Evolutionary conservation across 768 basidiomycete species (phyloP).

Genomic region (Pisolithus microcarpus): DNA sequence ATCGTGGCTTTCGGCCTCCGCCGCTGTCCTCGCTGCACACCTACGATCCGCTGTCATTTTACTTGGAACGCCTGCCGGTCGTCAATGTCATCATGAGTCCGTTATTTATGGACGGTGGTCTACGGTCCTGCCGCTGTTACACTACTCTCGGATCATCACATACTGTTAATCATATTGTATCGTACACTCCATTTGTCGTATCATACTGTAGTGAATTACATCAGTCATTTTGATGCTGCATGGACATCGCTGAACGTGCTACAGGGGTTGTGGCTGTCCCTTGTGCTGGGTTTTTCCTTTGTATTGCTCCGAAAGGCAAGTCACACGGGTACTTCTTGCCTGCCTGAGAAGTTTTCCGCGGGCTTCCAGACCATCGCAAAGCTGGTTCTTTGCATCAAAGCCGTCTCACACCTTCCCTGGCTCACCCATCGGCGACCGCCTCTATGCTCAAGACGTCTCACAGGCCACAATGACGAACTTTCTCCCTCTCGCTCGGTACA

Average conservation of each 20-base stretch:
- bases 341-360: neutral
- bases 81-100: neutral
- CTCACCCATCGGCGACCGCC: conserved; percentile 30
- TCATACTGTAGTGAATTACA: conserved; percentile 6
- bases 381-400: conserved; percentile 23
- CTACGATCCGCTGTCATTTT: neutral
- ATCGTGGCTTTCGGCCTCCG: neutral
- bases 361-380: conserved; percentile 10
- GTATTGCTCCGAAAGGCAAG: neutral
- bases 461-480: conserved; percentile 35
- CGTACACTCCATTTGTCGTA: conserved; percentile 6
- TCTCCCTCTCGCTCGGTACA: conserved; percentile 48
- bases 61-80: neutral
- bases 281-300: neutral
- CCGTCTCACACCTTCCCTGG: neutral
- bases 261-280: too few species aligned
- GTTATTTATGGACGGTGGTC: neutral
- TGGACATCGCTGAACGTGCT: too few species aligned
- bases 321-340: neutral
- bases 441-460: conserved; percentile 20
- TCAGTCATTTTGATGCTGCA: neutral
- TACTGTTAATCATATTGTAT: conserved; percentile 18
- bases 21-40: too few species aligned
- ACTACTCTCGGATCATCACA: conserved; percentile 12
- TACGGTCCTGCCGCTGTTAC: conserved; percentile 7